Base-by-base conservation (phyloP, 2,329 filamentous ascomycete genomes). In the Catunica adiposa region DNA sequence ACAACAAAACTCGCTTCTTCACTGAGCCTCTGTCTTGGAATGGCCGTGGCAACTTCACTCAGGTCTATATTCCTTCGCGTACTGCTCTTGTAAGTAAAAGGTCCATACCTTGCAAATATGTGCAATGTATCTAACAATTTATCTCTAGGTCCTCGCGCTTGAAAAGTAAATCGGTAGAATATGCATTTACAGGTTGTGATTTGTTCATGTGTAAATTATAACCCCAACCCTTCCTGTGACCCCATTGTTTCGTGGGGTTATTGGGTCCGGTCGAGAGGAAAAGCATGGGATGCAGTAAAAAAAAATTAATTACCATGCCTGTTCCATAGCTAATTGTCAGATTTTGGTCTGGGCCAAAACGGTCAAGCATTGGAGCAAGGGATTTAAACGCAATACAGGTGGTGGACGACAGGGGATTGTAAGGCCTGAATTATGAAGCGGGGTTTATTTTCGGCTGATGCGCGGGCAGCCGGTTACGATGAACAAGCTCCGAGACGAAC, bases 21-120 rank as follows among this genome's bases (percentile, higher is more conserved):
- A 97, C 92, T 0, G 94, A 88, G 3, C 80, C 88, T 14, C 79
- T 96, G 71, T 77, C 79, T 60, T 97, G 92, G 92, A 97, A 97
- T 66, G 79, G 79, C 14, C 75, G 92, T 60, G 84, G 79, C 72
- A 97, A 97, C 69, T 96, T 87, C 72, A 80, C 87, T 51, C 92
- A 97, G 66, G 78, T 96, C 54, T 98, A 98, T 66, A 79, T 94
- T 59, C 90, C 90, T 15, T 80, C 80, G 54, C 76, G 90, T 63
- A 89, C 84, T 59, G 90, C 88, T 20, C 72, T 96, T 67, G 89
- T 94, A 72, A 71, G 78, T 71, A 54, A 59, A 42, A 40, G 9
- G 14, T 7, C 7, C 17, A 5, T 11, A 34, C 29, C 11, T 34
- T 34, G 11, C 11, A 11, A 34, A 5, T 34, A 34, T 34, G 29